Evolutionary conservation across 23 red algal genomes (phyloP).

Genomic region (Gracilaria vermiculophylla): DNA sequence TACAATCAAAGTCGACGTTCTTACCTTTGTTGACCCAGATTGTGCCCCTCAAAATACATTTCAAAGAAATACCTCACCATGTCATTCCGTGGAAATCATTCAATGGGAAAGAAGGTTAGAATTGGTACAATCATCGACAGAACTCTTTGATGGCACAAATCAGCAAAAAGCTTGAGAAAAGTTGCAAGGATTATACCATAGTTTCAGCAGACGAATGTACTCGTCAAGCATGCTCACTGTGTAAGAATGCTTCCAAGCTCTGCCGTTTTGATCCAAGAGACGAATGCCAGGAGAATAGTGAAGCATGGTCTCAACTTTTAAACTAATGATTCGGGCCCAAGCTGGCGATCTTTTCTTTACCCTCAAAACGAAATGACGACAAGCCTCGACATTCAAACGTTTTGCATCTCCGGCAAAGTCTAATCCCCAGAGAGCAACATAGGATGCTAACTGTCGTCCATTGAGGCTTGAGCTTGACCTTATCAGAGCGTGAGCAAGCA

Average conservation of each 20-base stretch:
- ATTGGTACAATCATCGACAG: too few relatives aligned
- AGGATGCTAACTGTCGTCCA: not conserved
- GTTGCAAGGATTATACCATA: not conserved
- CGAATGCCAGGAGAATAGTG: not conserved
- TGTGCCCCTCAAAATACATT: too few relatives aligned
- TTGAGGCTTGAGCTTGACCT: slow-evolving; percentile 12
- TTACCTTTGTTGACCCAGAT: too few relatives aligned
- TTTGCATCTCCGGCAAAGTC: slow-evolving; percentile 5
- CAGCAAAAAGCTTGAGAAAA: slow-evolving; percentile 2
- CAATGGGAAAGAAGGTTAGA: too few relatives aligned
- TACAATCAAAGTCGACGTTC: too few relatives aligned
- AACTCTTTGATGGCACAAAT: not conserved
- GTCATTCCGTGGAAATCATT: too few relatives aligned
- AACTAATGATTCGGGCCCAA: not conserved
- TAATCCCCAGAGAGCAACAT: not conserved
- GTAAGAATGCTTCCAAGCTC: slow-evolving; percentile 8
- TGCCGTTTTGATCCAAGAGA: slow-evolving; percentile 3
- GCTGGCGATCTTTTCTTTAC: slow-evolving; percentile 6
- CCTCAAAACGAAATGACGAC: not conserved
- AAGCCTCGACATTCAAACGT: not conserved
- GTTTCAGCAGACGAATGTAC: slow-evolving; percentile 6
- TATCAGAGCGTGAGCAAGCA: slow-evolving; percentile 1
- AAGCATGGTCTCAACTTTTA: not conserved
- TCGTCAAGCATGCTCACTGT: slow-evolving; percentile 30
- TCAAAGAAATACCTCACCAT: too few relatives aligned